phyloP scores from a whole-genome alignment of 2,329 filamentous ascomycete genomes.

The Penicillium sp. region DNA sequence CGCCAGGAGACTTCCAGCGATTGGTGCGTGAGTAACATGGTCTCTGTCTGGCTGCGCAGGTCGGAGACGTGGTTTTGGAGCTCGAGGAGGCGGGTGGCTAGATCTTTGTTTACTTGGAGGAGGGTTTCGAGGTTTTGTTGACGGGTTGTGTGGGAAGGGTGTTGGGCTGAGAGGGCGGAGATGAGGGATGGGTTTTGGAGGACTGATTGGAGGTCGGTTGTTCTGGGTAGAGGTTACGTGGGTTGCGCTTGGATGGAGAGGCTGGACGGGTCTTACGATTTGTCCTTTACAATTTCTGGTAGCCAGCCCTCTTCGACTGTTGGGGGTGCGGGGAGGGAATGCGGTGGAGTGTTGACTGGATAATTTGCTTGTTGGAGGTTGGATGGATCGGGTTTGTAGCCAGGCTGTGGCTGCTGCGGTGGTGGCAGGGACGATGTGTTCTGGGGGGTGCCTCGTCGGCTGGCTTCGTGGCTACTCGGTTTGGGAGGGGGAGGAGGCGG shows the following conservation, averaged over 20 bases:
- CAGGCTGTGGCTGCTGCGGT: constrained; percentile 41
- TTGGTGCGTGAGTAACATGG: constrained; percentile 78
- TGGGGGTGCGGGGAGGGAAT: constrained; percentile 33
- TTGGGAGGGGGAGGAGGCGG: constrained; percentile 74
- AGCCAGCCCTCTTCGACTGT: constrained; percentile 69
- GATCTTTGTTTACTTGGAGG: constrained; percentile 69
- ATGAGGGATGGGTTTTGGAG: constrained; percentile 70
- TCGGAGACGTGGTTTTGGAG: constrained; percentile 51
- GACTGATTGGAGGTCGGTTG: constrained; percentile 68
- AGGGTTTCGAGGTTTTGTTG: constrained; percentile 65
- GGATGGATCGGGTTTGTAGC: constrained; percentile 26
- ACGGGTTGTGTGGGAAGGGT: constrained; percentile 70
- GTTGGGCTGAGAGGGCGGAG: constrained; percentile 72
- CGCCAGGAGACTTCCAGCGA: constrained; percentile 91
- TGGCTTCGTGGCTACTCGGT: constrained; percentile 67
- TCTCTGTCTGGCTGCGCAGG: constrained; percentile 69
- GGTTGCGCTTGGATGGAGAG: not conserved
- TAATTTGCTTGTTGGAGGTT: constrained; percentile 4
- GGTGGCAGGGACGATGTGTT: constrained; percentile 47
- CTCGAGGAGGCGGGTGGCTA: constrained; percentile 55
- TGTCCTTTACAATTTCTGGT: constrained; percentile 73
- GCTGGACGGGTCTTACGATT: constrained; percentile 64
- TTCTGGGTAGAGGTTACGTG: constrained; percentile 24
- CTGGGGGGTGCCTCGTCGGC: constrained; percentile 66
- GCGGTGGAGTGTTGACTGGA: not conserved